Evolutionary conservation across 106 monocot species (phyloP).

Genomic region (Acorus calamus): DNA sequence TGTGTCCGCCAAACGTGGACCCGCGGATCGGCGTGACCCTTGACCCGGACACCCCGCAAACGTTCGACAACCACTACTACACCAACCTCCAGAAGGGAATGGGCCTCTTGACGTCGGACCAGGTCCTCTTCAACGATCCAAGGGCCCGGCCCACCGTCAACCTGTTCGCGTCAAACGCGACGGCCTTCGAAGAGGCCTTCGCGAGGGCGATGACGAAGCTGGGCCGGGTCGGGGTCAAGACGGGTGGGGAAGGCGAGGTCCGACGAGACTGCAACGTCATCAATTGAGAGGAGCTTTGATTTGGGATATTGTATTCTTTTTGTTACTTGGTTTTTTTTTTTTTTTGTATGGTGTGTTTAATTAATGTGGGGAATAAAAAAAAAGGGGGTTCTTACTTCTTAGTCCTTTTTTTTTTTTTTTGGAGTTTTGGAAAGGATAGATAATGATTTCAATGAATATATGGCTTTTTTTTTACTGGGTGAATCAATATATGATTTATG

Average conservation of each 20-base stretch:
- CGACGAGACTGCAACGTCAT: conserved; percentile 26
- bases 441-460: no score
- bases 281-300: conserved; percentile 10
- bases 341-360: no score
- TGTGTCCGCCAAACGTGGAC: conserved; percentile 26
- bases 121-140: conserved; percentile 38
- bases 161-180: conserved; percentile 27
- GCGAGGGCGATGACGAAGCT: conserved; percentile 40
- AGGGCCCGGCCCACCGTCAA: conserved; percentile 29
- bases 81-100: conserved; percentile 36
- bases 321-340: no score
- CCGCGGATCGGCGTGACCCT: conserved; percentile 14
- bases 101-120: conserved; percentile 59
- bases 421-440: no score
- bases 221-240: conserved; percentile 47
- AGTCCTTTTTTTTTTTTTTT: no score
- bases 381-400: no score
- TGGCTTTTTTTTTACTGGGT: no score
- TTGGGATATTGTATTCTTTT: not conserved
- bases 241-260: conserved; percentile 13
- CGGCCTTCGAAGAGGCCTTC: conserved; percentile 38
- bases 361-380: no score
- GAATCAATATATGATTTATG: no score
- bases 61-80: conserved; percentile 65
- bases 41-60: conserved; percentile 14